Conservation (phyloP, 2,329 filamentous ascomycete genomes). For the Scorias spongiosa region DNA sequence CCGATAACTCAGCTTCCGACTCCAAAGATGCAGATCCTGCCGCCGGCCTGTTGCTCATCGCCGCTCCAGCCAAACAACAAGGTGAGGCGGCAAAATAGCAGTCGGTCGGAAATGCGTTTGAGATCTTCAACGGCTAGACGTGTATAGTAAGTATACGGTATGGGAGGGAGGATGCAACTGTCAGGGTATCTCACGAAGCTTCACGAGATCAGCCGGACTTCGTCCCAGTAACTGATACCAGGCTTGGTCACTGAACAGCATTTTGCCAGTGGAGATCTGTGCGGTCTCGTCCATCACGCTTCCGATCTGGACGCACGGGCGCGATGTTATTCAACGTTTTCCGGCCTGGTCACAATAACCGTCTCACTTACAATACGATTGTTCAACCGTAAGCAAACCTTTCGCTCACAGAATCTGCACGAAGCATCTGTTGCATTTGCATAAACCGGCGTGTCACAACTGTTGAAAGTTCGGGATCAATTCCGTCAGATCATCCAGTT, state of each 20-base stretch:
- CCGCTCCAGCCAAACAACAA: conserved; percentile 40
- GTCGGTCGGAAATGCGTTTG: conserved; percentile 35
- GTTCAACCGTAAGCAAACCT: conserved; percentile 24
- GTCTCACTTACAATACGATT: conserved; percentile 22
- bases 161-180: no score
- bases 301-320: conserved; percentile 19
- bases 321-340: no score
- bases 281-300: conserved; percentile 41
- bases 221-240: conserved; percentile 38
- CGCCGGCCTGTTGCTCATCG: conserved; percentile 16
- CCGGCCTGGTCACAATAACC: no score
- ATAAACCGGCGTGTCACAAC: conserved; percentile 40
- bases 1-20: conserved; percentile 23
- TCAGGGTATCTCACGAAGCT: conserved; percentile 6
- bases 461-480: conserved; percentile 8
- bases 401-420: conserved; percentile 28
- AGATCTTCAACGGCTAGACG: conserved; percentile 21
- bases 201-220: conserved; percentile 28
- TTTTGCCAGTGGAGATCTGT: conserved; percentile 33
- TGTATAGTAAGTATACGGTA: no score
- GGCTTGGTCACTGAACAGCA: conserved; percentile 38
- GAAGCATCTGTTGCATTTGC: conserved; percentile 28
- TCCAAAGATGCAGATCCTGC: conserved; percentile 24
- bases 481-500: background rate
- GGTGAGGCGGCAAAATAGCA: conserved; percentile 38